Evolutionary conservation across 495 filamentous ascomycete species (phyloP).

Genomic region (Trichocladium uniseriatum): DNA sequence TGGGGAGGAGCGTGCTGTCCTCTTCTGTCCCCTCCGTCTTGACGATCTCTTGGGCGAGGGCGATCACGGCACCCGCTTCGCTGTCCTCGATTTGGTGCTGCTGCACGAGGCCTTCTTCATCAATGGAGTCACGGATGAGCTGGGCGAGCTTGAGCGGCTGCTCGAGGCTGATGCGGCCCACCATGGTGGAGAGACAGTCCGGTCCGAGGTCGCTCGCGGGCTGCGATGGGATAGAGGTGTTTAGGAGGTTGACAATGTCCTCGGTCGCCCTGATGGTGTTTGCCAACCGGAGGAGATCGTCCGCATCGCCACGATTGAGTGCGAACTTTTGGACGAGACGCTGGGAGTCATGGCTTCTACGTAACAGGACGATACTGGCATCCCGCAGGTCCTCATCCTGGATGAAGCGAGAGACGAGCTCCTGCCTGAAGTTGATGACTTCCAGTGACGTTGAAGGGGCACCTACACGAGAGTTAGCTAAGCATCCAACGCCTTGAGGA

Average conservation of each 20-base stretch:
- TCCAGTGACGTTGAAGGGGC: constrained; percentile 76
- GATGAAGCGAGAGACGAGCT: constrained; percentile 70
- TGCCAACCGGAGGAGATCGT: constrained; percentile 77
- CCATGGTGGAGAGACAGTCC: constrained; percentile 45
- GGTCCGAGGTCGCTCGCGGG: background rate
- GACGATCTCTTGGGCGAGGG: constrained; percentile 57
- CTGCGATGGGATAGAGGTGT: constrained; percentile 13
- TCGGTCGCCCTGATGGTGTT: constrained; percentile 72
- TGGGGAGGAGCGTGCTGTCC: constrained; percentile 34
- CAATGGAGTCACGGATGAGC: constrained; percentile 67
- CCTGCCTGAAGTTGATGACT: constrained; percentile 70
- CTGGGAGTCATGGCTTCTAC: constrained; percentile 73
- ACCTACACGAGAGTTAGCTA: constrained; percentile 30
- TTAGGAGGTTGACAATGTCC: constrained; percentile 45
- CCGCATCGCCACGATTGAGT: constrained; percentile 83
- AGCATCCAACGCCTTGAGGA: background rate
- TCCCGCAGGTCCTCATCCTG: constrained; percentile 54
- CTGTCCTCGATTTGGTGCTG: constrained; percentile 67
- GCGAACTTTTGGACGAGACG: constrained; percentile 90
- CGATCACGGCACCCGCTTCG: constrained; percentile 57
- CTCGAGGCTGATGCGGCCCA: constrained; percentile 55
- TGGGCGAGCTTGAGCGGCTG: constrained; percentile 59
- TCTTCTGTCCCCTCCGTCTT: constrained; percentile 46
- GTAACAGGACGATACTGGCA: constrained; percentile 55
- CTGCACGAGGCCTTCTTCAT: constrained; percentile 81